Conservation (phyloP, 1,284 basidiomycete species). For the Ganoderma meredithae region DNA sequence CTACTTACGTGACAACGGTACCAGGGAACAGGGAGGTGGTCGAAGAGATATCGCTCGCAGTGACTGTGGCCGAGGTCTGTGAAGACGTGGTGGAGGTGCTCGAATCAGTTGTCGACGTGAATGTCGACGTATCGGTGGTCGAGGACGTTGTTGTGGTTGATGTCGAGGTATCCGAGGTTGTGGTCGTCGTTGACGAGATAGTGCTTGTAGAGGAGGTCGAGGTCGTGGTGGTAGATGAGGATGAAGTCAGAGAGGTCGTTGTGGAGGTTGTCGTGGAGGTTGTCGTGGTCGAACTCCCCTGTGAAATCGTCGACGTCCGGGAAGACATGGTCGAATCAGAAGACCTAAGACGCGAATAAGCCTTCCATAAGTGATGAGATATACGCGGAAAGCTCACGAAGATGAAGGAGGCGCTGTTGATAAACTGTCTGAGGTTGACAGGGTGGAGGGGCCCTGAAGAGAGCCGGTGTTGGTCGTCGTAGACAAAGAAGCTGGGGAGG, state of each 20-base stretch:
- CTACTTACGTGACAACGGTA: slow-evolving; percentile 16
- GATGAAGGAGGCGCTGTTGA: slow-evolving; percentile 13
- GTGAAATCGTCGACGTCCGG: slow-evolving; percentile 23
- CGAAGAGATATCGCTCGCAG: slow-evolving; percentile 4
- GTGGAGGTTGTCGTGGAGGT: slow-evolving; percentile 19
- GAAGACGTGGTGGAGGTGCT: slow-evolving; percentile 8
- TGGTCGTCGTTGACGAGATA: slow-evolving; percentile 19
- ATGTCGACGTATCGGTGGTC: slow-evolving; percentile 19
- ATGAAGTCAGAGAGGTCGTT: slow-evolving; percentile 7
- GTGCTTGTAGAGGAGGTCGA: slow-evolving; percentile 24
- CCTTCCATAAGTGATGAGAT: not conserved
- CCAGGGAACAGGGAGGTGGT: not conserved
- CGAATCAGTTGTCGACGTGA: slow-evolving; percentile 13
- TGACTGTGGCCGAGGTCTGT: not conserved
- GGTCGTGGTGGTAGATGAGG: slow-evolving; percentile 19
- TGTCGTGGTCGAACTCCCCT: slow-evolving; percentile 21
- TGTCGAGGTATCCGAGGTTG: slow-evolving; percentile 20
- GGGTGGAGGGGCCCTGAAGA: not conserved
- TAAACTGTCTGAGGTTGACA: slow-evolving; percentile 8
- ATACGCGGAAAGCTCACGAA: slow-evolving; percentile 14
- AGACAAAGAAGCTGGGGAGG: slow-evolving; percentile 5
- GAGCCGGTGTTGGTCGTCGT: not conserved
- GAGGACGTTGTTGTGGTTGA: slow-evolving; percentile 13
- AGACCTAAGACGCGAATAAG: slow-evolving; percentile 8
- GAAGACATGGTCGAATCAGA: slow-evolving; percentile 16